These are phyloP conservation scores for Arthromyces matolae DNA, from an alignment of 768 basidiomycete species.

Conservation along the genomic window DNA sequence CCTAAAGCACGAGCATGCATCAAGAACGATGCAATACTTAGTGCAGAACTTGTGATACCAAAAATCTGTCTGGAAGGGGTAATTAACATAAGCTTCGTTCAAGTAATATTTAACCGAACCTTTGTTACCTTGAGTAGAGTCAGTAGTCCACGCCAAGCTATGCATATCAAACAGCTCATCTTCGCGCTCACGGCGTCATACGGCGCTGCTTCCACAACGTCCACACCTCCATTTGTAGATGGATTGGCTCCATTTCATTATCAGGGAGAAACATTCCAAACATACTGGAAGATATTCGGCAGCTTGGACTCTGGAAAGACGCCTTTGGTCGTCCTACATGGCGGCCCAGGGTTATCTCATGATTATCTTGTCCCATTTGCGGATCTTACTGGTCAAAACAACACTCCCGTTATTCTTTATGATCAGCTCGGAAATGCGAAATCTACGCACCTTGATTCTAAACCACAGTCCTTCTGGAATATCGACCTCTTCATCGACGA, in stretches of 20 bases:
- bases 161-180: background rate
- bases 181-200: background rate
- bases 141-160: background rate
- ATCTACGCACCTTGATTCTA: conserved; percentile 47
- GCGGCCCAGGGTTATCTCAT: conserved; percentile 43
- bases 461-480: conserved; percentile 47
- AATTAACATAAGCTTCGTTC: background rate
- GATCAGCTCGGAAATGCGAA: conserved; percentile 51
- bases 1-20: no score
- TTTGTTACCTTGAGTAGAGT: background rate
- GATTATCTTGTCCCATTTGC: conserved; percentile 39
- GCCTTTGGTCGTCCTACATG: conserved; percentile 42
- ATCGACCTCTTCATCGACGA: conserved; percentile 50
- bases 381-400: conserved; percentile 30
- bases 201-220: background rate
- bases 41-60: no score
- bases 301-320: background rate
- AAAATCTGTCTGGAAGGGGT: no score
- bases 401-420: conserved; percentile 48
- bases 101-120: background rate
- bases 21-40: no score
- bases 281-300: conserved; percentile 13
- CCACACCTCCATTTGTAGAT: background rate
- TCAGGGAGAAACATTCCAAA: conserved; percentile 13
- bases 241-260: background rate